These are phyloP conservation scores for Acanthamoeba lenticulata DNA, from an alignment of 208 protist genomes.

Conservation along the genomic window DNA sequence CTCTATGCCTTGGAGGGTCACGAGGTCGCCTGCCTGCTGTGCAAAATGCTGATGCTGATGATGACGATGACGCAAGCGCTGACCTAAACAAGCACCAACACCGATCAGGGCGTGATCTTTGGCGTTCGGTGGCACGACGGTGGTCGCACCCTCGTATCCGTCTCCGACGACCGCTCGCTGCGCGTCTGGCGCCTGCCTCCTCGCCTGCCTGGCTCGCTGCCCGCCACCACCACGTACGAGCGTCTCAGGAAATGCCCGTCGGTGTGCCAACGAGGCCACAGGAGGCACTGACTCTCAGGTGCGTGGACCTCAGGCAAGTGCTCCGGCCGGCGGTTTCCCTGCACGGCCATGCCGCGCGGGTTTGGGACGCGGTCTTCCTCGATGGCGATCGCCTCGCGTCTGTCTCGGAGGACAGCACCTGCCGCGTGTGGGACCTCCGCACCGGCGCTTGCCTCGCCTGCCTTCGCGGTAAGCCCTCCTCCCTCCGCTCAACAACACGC, in stretches of 20 bases:
- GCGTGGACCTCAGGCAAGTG: neutral
- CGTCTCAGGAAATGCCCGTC: no score
- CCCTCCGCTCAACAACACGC: neutral
- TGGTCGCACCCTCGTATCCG: neutral
- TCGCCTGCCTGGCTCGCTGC: neutral
- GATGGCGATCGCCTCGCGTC: neutral
- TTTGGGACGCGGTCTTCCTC: constrained; percentile 42
- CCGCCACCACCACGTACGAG: constrained; percentile 27
- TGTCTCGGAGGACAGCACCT: constrained; percentile 59
- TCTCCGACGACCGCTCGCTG: constrained; percentile 33
- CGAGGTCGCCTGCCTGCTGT: no score
- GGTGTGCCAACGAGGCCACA: no score
- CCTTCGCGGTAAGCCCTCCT: neutral
- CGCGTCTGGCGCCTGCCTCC: constrained; percentile 33
- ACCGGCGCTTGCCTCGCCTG: constrained; percentile 23
- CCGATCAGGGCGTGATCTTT: constrained; percentile 59
- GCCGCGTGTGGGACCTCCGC: constrained; percentile 21
- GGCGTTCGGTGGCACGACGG: neutral
- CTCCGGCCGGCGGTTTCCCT: neutral
- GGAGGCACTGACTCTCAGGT: neutral
- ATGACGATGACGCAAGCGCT: no score
- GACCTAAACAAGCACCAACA: no score
- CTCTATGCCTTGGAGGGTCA: constrained; percentile 31
- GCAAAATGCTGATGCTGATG: no score
- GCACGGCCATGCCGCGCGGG: constrained; percentile 38